These are phyloP conservation scores for Phytomonas sp. DNA, from an alignment of 208 protist species.

Conservation along the genomic window DNA sequence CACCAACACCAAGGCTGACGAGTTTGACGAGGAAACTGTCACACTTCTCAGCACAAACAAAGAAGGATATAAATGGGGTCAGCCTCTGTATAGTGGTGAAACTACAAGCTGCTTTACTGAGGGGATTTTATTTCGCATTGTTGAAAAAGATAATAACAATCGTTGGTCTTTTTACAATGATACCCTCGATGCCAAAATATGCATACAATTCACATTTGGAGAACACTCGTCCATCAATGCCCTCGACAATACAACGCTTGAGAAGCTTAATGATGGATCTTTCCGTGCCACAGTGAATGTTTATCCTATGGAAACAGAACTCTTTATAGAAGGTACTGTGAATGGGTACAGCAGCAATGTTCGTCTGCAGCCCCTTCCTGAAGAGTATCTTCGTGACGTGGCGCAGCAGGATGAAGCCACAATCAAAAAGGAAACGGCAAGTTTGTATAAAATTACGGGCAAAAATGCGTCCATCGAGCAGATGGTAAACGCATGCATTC, in stretches of 20 bases:
- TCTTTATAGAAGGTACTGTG: slow-evolving; percentile 51
- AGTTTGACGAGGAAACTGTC: slow-evolving; percentile 74
- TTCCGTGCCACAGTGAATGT: slow-evolving; percentile 47
- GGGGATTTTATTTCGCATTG: slow-evolving; percentile 67
- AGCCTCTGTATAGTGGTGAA: slow-evolving; percentile 42
- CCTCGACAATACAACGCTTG: slow-evolving; percentile 52
- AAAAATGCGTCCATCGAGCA: slow-evolving; percentile 40
- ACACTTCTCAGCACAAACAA: slow-evolving; percentile 16
- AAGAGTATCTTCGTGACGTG: slow-evolving; percentile 64
- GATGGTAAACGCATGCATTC: slow-evolving; percentile 42
- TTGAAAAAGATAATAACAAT: slow-evolving; percentile 38
- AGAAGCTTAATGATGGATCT: slow-evolving; percentile 29
- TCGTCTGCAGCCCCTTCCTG: slow-evolving; percentile 34
- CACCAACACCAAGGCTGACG: slow-evolving; percentile 33
- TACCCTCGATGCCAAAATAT: slow-evolving; percentile 63
- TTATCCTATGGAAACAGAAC: slow-evolving; percentile 71
- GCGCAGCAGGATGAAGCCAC: slow-evolving; percentile 37
- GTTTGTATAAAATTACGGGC: slow-evolving; percentile 35
- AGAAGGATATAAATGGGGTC: slow-evolving; percentile 21
- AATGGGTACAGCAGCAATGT: slow-evolving; percentile 69
- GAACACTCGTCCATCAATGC: slow-evolving; percentile 42
- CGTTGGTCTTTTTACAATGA: slow-evolving; percentile 87
- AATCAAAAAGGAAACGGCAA: slow-evolving; percentile 42
- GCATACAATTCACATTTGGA: slow-evolving; percentile 64
- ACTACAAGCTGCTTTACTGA: slow-evolving; percentile 51